Evolutionary conservation across 441 rosid genomes (phyloP).

Genomic region (Gossypium lobatum): DNA sequence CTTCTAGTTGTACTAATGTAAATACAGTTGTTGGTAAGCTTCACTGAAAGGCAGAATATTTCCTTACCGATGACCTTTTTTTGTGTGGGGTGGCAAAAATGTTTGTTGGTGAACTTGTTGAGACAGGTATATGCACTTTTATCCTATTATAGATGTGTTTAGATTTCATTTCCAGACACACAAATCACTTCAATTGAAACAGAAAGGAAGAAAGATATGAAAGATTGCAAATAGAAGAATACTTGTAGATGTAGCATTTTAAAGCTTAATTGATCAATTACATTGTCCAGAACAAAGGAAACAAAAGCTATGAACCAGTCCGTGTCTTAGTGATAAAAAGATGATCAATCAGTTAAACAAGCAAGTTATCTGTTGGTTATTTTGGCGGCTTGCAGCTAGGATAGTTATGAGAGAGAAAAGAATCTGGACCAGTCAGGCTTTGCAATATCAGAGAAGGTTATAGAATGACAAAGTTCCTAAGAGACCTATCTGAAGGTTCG

Average conservation of each 20-base stretch:
- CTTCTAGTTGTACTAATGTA: conserved; percentile 7
- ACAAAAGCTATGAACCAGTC: background rate
- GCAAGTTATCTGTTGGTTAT: too few relatives aligned
- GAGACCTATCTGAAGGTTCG: conserved; percentile 49
- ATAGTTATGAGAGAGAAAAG: conserved; percentile 48
- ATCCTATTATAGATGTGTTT: background rate
- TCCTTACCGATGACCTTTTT: conserved; percentile 60
- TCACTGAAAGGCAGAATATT: conserved; percentile 75
- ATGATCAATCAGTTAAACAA: background rate
- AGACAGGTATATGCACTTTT: conserved; percentile 50
- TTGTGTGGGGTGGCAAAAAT: conserved; percentile 87
- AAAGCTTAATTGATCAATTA: background rate
- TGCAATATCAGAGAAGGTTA: conserved; percentile 88
- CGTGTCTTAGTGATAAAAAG: background rate
- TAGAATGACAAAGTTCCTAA: conserved; percentile 78
- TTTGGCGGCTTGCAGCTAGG: too few relatives aligned
- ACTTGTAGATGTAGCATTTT: background rate
- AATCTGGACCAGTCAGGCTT: conserved; percentile 92
- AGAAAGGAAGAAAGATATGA: background rate
- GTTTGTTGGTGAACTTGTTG: conserved; percentile 93
- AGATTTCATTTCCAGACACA: background rate
- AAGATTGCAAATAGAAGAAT: background rate
- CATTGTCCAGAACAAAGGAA: background rate
- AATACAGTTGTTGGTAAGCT: conserved; percentile 60
- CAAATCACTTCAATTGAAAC: background rate